Base-by-base conservation (phyloP, 2,329 filamentous ascomycete genomes). In the Penicillium brasilianum region DNA sequence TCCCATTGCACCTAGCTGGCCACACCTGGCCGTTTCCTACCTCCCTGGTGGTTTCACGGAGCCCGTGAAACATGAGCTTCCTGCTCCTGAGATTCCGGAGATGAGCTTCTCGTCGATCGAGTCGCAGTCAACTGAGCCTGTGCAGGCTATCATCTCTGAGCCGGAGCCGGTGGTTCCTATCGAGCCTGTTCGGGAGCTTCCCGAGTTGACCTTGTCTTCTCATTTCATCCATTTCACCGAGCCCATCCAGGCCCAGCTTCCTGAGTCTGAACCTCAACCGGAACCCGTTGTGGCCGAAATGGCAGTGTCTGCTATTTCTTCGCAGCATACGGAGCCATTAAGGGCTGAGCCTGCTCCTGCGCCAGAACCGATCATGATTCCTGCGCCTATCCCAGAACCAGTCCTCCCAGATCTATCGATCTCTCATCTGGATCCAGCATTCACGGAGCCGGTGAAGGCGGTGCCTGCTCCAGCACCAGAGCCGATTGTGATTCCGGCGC, bases 1-100 rank as follows among this genome's bases (percentile, higher is more conserved):
- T 16, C 80, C 78, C 36, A 63, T 73, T n/a, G 62, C 66, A 6
- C 86, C 87, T 2, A 76, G 66, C 44, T 68, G 69, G 55, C 77
- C 78, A 4, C 70, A 77, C 60, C 56, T 77, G 57, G 68, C 66
- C 44, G 69, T 76, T 16, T 72, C 74, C n/a, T 72, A 72, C 52
- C 63, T 77, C 55, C 58, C 70, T 22, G 72, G 71, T 34, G 67
- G 70, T 30, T 63, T 57, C 16, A 77, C 74, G 14, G 65, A 70
- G 53, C 76, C 76, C 2, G 66, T 73, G 39, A 64, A 66, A 16
- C 62, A 68, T 56, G 53, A 65, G 13, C 50, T 59, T 28, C 74
- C 70, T 9, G 59, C 57, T 59, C 66, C 62, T 25, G 64, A 67
- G 18, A 13, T 68, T 11, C 67, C 66, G 20, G 64, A 70, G 30